Evolutionary conservation across 148 eudicot genomes (phyloP).

Genomic region (Fallopia convolvulus): DNA sequence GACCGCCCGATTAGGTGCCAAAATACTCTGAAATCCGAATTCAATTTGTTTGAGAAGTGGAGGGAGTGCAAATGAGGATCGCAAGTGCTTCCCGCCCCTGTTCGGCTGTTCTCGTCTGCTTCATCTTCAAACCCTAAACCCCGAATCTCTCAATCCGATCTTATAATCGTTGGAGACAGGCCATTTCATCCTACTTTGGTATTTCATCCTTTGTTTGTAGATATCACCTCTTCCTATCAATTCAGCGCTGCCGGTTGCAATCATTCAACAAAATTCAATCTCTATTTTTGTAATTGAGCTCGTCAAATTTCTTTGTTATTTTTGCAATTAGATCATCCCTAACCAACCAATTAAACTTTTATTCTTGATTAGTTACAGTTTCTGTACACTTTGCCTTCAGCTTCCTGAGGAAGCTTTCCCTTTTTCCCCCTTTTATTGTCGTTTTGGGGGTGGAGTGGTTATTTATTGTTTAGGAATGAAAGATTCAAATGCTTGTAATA

Average conservation of each 20-base stretch:
- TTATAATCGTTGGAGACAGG: background rate
- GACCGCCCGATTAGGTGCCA: background rate
- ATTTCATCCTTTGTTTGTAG: background rate
- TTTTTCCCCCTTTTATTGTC: background rate
- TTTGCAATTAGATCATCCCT: background rate
- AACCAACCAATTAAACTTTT: background rate
- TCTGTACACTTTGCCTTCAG: background rate
- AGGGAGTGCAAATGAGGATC: background rate
- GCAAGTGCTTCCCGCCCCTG: background rate
- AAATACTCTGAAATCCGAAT: background rate
- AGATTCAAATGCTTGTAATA: background rate
- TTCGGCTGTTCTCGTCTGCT: background rate
- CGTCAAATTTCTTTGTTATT: background rate
- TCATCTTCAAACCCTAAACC: background rate
- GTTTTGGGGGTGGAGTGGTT: background rate
- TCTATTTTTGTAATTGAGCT: background rate
- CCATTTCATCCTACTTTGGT: background rate
- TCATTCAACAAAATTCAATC: background rate
- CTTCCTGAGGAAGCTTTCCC: constrained; percentile 1
- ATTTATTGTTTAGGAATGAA: constrained; percentile 6
- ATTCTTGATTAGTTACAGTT: background rate
- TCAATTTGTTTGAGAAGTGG: background rate
- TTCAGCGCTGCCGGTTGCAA: background rate
- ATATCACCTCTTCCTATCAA: background rate
- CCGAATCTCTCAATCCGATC: background rate